phyloP scores from a whole-genome alignment of 169 alveolate species.

The Cryptosporidium tyzzeri region DNA sequence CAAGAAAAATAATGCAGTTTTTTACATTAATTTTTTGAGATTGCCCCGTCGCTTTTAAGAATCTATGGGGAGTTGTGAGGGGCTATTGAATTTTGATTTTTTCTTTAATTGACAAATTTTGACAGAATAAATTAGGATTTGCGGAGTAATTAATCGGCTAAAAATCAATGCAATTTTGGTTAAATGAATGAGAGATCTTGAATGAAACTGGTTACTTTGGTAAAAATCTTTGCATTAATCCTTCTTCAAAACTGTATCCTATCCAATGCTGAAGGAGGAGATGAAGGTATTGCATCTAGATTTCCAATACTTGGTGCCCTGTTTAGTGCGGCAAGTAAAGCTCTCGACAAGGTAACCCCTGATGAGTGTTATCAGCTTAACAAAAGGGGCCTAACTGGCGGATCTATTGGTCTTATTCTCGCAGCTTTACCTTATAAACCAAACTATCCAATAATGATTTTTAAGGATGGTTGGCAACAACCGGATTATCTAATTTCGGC shows the following conservation, averaged over 20 bases:
- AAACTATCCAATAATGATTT: conserved; percentile 53
- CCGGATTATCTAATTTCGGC: conserved; percentile 69
- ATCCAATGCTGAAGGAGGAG: conserved; percentile 45
- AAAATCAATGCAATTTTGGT: neutral
- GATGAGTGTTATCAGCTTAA: conserved; percentile 69
- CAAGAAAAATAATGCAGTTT: neutral
- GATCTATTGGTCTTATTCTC: conserved; percentile 53
- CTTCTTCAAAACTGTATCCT: neutral
- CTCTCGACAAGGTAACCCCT: conserved; percentile 64
- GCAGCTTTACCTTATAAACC: conserved; percentile 70
- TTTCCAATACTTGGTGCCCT: conserved; percentile 68
- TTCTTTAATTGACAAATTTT: neutral
- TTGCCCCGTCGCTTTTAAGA: conserved; percentile 10
- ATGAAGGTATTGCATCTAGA: conserved; percentile 45
- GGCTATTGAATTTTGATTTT: neutral
- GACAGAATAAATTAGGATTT: neutral
- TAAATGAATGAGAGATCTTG: conserved; percentile 9
- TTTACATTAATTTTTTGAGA: conserved; percentile 4
- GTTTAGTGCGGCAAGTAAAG: conserved; percentile 69
- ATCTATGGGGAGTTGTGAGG: conserved; percentile 21
- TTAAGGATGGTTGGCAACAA: conserved; percentile 73
- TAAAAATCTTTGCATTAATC: neutral
- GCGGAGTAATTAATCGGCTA: neutral
- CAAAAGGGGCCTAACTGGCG: conserved; percentile 36
- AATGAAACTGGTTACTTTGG: neutral